Base-by-base conservation (phyloP, 2,329 filamentous ascomycete genomes). In the Rhinocladiella mackenziei region DNA sequence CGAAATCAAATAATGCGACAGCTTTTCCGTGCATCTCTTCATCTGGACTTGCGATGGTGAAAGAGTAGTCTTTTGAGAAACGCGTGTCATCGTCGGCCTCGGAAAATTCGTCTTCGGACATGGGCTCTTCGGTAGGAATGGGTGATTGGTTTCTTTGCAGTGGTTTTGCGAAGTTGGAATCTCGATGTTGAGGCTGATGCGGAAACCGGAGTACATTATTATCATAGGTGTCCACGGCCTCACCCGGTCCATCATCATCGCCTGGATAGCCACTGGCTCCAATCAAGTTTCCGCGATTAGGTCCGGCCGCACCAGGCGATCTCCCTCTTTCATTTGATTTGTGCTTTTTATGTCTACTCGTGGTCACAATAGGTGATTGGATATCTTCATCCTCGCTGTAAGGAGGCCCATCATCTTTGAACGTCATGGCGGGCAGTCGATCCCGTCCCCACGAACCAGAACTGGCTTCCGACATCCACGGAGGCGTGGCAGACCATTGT, bases 1-100 rank as follows among this genome's bases (percentile, higher is more conserved):
- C 83, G 67, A 98, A 98, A 62, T 96, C 89, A 62, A 95, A 98
- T 15, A 98, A 73, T 5, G 92, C 92, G 19, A 98, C 87, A 8
- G 89, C 89, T 63, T 94, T 95, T 36, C 92, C 92, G 61, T 96
- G 89, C 79, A 96, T 96, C 65, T 97, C 89, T 67, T 97, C 91
- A 63, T 97, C 92, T 4, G 89, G 89, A 10, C 87, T 94, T 11
- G 87, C 91, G 57, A 95, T 94, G 13, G 88, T 94, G 64, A 96
- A 95, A 58, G 94, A 86, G 63, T 94, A 96, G 65, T 95, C 87
- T 55, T 86, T 81, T 33, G 88, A 94, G 65, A 89, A 94, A 58
- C 89, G 80, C 43, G 83, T 86, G 62, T 87, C 77, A 28, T 65
- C 62, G 40, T 67, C 63, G 42, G 60, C 66, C 56, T 80, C 77